A percentile compares a stretch with the other conserved stretches of the same genome.
phyloP scores from a whole-genome alignment of 192 early-diverging fungal genomes.

The Coemansia javaensis region DNA sequence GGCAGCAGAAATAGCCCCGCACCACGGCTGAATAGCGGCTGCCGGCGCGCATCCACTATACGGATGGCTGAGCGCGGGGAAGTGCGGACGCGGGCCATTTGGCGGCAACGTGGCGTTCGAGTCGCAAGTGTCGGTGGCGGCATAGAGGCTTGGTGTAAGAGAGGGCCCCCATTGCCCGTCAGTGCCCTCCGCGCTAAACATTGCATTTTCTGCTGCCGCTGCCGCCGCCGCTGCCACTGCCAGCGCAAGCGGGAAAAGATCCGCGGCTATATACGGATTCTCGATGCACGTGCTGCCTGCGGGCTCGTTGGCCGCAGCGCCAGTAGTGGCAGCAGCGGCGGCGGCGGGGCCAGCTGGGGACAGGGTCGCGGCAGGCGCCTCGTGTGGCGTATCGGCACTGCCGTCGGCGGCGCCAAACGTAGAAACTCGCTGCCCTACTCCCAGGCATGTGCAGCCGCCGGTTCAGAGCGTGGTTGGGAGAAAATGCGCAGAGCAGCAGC shows the following conservation, averaged over 20 bases:
- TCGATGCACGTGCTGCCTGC: too few relatives aligned
- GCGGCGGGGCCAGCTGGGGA: too few relatives aligned
- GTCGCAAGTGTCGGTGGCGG: conserved; percentile 47
- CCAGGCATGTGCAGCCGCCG: too few relatives aligned
- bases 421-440: too few relatives aligned
- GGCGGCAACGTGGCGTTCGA: conserved; percentile 36
- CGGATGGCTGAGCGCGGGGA: background rate
- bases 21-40: conserved; percentile 13
- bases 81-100: conserved; percentile 15
- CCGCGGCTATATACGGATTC: background rate
- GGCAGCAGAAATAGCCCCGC: conserved; percentile 4
- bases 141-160: conserved; percentile 44
- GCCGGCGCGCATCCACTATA: background rate
- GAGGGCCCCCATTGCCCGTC: conserved; percentile 23
- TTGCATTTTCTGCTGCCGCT: conserved; percentile 4
- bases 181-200: conserved; percentile 17
- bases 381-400: too few relatives aligned
- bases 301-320: too few relatives aligned
- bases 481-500: too few relatives aligned
- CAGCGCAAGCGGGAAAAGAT: background rate
- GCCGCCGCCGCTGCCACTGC: too few relatives aligned
- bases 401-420: too few relatives aligned
- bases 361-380: too few relatives aligned
- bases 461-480: too few relatives aligned
- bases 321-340: too few relatives aligned